Evolutionary conservation across 345 rosid genomes (phyloP).

Genomic region (Euphorbia tirucalli): DNA sequence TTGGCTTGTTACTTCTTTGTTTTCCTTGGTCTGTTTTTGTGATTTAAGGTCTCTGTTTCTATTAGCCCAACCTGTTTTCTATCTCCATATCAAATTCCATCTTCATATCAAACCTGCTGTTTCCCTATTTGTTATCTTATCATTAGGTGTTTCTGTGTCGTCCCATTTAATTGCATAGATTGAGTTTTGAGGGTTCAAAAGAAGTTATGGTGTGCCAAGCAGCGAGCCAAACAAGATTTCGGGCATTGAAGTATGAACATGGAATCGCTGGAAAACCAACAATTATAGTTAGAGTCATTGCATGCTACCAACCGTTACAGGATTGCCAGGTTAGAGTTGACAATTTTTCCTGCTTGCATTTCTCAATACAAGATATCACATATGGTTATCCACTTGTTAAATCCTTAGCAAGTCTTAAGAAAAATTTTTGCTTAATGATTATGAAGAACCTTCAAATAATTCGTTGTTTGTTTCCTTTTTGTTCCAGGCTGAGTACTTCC

Average conservation of each 20-base stretch:
- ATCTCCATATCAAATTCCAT: not conserved
- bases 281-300: conserved; percentile 85
- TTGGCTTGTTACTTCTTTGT: conserved; percentile 3
- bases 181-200: conserved; percentile 29
- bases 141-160: conserved; percentile 14
- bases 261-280: conserved; percentile 80
- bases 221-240: conserved; percentile 91
- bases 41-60: conserved; percentile 12
- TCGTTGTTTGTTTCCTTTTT: conserved; percentile 21
- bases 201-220: conserved; percentile 98
- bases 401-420: not conserved
- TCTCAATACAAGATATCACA: not conserved
- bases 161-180: conserved; percentile 12
- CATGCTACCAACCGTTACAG: conserved; percentile 93
- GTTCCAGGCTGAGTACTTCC: conserved; percentile 89
- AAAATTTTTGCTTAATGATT: not conserved
- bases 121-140: not conserved
- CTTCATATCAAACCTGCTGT: conserved; percentile 3
- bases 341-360: not conserved
- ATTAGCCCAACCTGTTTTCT: conserved; percentile 9
- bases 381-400: not conserved
- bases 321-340: conserved; percentile 81
- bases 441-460: not conserved
- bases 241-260: conserved; percentile 76
- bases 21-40: not conserved